Evolutionary conservation across 108 stramenopile species (phyloP).

Genomic region (Nitzschia palea): DNA sequence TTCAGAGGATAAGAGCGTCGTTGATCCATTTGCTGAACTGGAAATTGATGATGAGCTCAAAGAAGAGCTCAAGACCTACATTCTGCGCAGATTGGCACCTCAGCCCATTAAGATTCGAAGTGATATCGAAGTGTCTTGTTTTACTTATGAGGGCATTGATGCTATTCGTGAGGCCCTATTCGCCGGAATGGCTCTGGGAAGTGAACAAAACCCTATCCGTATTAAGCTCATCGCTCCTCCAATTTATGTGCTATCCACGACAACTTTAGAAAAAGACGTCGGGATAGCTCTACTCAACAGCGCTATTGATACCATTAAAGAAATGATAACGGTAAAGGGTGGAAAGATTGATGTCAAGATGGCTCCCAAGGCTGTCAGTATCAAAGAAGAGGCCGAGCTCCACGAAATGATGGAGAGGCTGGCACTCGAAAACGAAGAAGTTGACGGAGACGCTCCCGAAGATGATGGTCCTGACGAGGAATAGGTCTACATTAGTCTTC

Average conservation of each 20-base stretch:
- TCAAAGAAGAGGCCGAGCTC: conserved; percentile 97
- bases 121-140: conserved; percentile 98
- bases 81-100: conserved; percentile 91
- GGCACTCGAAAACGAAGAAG: conserved; percentile 95
- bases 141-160: conserved; percentile 98
- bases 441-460: conserved; percentile 96
- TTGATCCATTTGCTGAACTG: conserved; percentile 77
- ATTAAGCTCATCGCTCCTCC: conserved; percentile 98
- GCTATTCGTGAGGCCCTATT: conserved; percentile 96
- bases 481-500: too few relatives aligned
- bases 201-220: conserved; percentile 81
- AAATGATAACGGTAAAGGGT: conserved; percentile 84
- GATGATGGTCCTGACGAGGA: too few relatives aligned
- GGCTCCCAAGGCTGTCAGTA: conserved; percentile 97
- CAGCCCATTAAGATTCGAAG: conserved; percentile 98
- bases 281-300: conserved; percentile 90
- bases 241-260: conserved; percentile 95
- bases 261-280: conserved; percentile 94
- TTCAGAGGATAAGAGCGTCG: conserved; percentile 75
- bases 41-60: conserved; percentile 75
- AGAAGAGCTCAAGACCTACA: conserved; percentile 83
- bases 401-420: conserved; percentile 97
- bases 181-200: conserved; percentile 89
- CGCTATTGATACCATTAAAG: conserved; percentile 87
- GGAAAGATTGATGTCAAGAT: conserved; percentile 98